phyloP scores from a whole-genome alignment of 176 grass and related monocot species.

The Oryza brachyantha region DNA sequence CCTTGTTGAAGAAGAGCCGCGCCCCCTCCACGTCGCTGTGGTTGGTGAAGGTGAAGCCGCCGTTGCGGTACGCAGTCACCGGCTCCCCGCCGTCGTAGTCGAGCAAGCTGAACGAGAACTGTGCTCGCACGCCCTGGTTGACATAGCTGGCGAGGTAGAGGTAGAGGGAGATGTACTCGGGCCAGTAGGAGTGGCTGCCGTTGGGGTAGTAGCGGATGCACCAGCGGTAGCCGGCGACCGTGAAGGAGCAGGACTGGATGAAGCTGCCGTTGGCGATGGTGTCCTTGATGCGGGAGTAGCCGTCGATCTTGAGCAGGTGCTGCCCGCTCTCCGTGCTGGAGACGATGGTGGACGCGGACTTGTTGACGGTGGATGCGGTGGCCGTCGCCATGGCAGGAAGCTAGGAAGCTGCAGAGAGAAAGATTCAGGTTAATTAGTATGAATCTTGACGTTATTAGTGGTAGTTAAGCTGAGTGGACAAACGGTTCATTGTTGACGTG shows the following conservation, averaged over 20 bases:
- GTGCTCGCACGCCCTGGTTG: not conserved
- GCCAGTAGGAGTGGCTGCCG: rapidly evolving
- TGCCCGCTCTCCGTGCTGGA: not conserved
- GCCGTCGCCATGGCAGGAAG: no score
- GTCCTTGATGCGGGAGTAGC: not conserved
- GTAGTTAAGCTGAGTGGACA: no score
- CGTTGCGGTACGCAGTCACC: not conserved
- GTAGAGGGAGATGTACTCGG: not conserved
- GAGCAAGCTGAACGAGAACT: not conserved
- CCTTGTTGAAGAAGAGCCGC: not conserved
- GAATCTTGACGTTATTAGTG: no score
- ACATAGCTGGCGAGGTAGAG: not conserved
- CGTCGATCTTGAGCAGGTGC: not conserved
- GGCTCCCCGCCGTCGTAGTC: not conserved
- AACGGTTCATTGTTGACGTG: no score
- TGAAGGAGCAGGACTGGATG: not conserved
- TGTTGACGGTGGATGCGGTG: no score
- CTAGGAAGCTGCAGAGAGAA: no score
- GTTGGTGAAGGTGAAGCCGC: no score
- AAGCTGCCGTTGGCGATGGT: rapidly evolving
- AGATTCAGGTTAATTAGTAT: no score
- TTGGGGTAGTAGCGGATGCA: not conserved
- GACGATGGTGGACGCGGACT: not conserved
- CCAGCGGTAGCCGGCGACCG: not conserved
- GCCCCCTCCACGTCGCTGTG: no score